phyloP scores from a whole-genome alignment of 1,284 basidiomycete genomes.

The Farysia itapuensis region DNA sequence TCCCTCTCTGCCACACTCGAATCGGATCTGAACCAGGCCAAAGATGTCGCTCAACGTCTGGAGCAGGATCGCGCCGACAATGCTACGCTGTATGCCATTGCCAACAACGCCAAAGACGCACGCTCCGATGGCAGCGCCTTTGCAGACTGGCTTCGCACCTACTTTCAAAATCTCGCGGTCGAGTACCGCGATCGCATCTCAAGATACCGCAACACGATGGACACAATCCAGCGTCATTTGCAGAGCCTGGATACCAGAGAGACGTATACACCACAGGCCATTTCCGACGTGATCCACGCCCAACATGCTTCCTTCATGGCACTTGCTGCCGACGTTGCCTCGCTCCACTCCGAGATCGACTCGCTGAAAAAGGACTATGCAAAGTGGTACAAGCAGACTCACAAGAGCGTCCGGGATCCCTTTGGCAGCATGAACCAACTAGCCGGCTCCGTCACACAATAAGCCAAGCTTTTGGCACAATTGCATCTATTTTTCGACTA shows the following conservation, averaged over 20 bases:
- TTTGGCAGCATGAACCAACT: constrained; percentile 39
- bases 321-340: constrained; percentile 52
- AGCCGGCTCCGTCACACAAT: constrained; percentile 9
- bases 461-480: background rate
- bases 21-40: constrained; percentile 28
- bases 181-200: constrained; percentile 46
- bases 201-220: constrained; percentile 51
- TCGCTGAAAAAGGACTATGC: constrained; percentile 53
- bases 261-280: constrained; percentile 47
- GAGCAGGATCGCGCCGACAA: constrained; percentile 51
- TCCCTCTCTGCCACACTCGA: constrained; percentile 44
- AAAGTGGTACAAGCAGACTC: constrained; percentile 52
- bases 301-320: constrained; percentile 57
- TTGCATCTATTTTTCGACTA: constrained; percentile 18
- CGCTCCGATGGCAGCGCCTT: constrained; percentile 39
- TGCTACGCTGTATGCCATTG: constrained; percentile 46
- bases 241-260: constrained; percentile 37
- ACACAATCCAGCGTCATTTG: constrained; percentile 53
- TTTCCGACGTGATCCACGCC: constrained; percentile 49
- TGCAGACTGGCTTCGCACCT: constrained; percentile 45
- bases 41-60: constrained; percentile 27
- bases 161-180: constrained; percentile 40
- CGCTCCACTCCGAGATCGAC: constrained; percentile 53
- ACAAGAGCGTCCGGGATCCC: constrained; percentile 51
- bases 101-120: constrained; percentile 33